Conservation (phyloP, 352 stramenopile genomes). For the Thraustotheca clavata region DNA sequence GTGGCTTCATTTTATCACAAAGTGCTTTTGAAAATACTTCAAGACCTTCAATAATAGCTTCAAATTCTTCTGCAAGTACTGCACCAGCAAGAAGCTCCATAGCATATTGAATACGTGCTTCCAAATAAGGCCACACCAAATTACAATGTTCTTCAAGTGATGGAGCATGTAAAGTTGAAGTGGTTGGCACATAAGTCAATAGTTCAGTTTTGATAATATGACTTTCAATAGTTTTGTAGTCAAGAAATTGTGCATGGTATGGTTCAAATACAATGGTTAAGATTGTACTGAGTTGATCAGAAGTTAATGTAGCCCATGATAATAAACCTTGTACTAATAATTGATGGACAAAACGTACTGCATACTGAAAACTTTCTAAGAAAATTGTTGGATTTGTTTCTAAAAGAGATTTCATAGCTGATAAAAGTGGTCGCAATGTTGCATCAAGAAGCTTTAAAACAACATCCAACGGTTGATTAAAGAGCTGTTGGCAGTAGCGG, state of each 20-base stretch:
- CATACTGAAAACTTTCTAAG: neutral
- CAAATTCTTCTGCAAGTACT: neutral
- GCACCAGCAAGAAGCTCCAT: neutral
- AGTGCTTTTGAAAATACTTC: neutral
- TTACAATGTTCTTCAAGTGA: neutral
- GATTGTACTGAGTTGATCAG: neutral
- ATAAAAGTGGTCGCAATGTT: conserved; percentile 1
- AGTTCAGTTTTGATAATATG: neutral
- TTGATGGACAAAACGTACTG: neutral
- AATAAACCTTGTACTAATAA: conserved; percentile 1
- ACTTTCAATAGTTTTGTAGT: neutral
- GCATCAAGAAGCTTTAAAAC: conserved; percentile 6
- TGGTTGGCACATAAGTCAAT: neutral
- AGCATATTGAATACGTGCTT: neutral
- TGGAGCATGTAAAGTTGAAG: neutral
- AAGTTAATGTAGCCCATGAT: neutral
- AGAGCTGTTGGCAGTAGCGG: neutral
- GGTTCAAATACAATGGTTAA: conserved; percentile 2
- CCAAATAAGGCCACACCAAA: neutral
- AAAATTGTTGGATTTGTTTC: neutral
- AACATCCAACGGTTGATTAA: neutral
- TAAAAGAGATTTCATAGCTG: neutral
- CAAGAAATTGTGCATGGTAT: neutral
- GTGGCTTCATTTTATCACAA: neutral
- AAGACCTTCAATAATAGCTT: neutral